Evolutionary conservation across 2,329 filamentous ascomycete genomes (phyloP), one percentile per base, ranked within the genome.

Genomic region (Diaporthe destruens): DNA sequence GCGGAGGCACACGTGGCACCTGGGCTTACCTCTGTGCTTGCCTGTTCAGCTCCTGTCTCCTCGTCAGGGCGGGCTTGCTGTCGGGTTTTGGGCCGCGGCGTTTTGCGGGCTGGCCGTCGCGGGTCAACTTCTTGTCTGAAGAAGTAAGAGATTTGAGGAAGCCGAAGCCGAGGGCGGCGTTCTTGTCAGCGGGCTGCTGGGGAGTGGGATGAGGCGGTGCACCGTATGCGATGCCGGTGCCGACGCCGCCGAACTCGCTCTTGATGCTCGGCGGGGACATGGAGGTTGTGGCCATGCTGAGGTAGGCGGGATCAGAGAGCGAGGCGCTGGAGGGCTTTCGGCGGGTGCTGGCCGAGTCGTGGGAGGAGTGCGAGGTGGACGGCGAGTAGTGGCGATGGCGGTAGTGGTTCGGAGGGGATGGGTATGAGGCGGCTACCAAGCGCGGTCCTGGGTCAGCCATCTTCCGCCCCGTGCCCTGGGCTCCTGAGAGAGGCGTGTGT

Each of bases 71-170:
- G 23, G 96, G 96, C 80, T 97, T 98, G 85, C 93, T 97, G 81
- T 98, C 96, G 25, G 96, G 96, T 81, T 98, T 98, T 0, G 96
- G 96, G 1, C 96, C 96, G 82, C 96, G 91, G 76, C 94, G 91
- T 84, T 98, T 99, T 3, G 94, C 91, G 11, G 93, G 88, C 79
- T 96, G 92, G 57, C 94, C 95, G 85, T 98, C 95, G 87, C 93
- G 88, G n/a, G 92, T 94, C 16, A 88, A 89, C 80, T 91, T 94
- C 84, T 94, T 96, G 71, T 94, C 92, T 67, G 85, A 87, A 74
- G 92, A 85, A 57, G 42, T 57, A 11, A 65, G 42, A 76, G 84
- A 90, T 81, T 91, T 94, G 81, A 93, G 88, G 74, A 93, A 91
- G 23, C 85, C 85, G 70, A 91, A 82, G 74, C 88, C 90, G 74